Evolutionary conservation across 441 rosid species (phyloP).

Genomic region (Euphorbia celastroides): DNA sequence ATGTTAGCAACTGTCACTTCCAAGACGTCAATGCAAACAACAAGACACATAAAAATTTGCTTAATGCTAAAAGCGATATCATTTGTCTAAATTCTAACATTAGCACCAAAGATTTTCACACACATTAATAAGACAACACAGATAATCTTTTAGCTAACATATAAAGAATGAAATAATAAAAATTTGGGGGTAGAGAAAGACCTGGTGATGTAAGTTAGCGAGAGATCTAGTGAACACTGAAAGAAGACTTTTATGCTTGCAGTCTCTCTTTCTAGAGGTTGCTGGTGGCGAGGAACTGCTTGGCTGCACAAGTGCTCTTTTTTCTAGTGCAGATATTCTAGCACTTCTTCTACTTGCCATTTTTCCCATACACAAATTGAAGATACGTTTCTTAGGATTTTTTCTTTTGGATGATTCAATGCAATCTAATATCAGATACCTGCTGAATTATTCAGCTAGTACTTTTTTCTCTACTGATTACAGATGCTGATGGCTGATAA

Average conservation of each 20-base stretch:
- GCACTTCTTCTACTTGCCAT: constrained; percentile 20
- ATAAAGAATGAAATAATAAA: background rate
- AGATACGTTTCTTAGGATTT: background rate
- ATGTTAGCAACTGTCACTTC: background rate
- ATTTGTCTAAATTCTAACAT: background rate
- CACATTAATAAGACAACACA: background rate
- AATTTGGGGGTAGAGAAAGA: background rate
- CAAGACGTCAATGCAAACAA: background rate
- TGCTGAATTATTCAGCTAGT: background rate
- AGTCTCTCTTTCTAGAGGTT: constrained; percentile 15
- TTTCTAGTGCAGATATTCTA: constrained; percentile 20
- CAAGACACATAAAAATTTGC: background rate
- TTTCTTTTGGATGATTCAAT: background rate
- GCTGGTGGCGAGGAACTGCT: background rate
- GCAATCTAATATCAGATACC: background rate
- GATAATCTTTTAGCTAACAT: background rate
- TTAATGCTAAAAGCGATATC: background rate
- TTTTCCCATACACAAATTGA: background rate
- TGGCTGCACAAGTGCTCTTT: background rate
- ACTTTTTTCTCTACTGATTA: background rate
- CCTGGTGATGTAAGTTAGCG: constrained; percentile 9
- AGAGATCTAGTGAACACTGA: constrained; percentile 12
- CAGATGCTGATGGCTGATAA: background rate
- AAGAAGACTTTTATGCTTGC: constrained; percentile 25
- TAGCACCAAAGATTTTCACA: background rate